These are phyloP conservation scores for Fennellomyces sp. DNA, from an alignment of 371 early-diverging fungal species.

Conservation along the genomic window DNA sequence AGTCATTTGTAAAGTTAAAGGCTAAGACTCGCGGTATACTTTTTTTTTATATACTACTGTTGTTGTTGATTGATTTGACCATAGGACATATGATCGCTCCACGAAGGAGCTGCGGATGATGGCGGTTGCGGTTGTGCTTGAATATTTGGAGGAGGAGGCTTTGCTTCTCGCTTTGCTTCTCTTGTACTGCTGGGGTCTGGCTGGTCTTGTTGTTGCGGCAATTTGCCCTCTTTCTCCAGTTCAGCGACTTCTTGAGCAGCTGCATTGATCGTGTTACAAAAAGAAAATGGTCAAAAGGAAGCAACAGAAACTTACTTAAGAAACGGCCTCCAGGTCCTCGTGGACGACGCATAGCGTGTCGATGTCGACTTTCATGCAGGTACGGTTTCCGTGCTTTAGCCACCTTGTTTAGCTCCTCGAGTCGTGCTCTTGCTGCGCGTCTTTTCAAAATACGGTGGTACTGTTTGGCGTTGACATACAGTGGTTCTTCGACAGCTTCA, in stretches of 20 bases:
- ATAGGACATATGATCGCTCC: background rate
- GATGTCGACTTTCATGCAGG: constrained; percentile 96
- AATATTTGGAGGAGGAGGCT: background rate
- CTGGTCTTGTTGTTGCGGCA: constrained; percentile 13
- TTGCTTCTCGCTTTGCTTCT: background rate
- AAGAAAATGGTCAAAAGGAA: background rate
- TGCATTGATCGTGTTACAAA: background rate
- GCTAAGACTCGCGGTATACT: background rate
- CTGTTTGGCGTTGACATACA: constrained; percentile 95
- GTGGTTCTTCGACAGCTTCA: constrained; percentile 67
- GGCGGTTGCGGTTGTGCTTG: background rate
- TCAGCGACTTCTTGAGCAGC: constrained; percentile 67
- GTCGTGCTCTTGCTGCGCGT: constrained; percentile 73
- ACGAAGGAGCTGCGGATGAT: background rate
- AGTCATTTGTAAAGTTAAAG: too few species aligned
- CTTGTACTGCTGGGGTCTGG: background rate
- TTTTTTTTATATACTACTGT: background rate
- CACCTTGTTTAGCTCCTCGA: constrained; percentile 65
- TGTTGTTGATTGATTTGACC: background rate
- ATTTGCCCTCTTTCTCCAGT: constrained; percentile 45
- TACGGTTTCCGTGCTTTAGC: constrained; percentile 79
- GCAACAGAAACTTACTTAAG: constrained; percentile 46
- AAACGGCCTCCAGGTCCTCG: constrained; percentile 95
- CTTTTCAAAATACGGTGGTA: constrained; percentile 91
- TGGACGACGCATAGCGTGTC: constrained; percentile 96